Conservation (phyloP, 2,329 filamentous ascomycete genomes). For the Pochonia chlamydosporia region DNA sequence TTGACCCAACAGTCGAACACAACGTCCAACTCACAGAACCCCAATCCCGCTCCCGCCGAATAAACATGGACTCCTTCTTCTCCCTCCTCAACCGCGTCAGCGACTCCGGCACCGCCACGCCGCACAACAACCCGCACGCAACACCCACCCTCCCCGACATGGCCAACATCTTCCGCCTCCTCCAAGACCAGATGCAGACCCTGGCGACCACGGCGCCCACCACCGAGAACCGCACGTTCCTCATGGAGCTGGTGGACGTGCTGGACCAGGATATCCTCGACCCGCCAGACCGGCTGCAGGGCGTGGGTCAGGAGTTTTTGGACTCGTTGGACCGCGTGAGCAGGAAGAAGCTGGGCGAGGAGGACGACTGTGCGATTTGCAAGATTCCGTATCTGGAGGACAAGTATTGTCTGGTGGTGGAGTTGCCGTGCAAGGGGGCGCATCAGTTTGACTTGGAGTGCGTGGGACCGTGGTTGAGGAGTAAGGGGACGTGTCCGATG, state of each 20-base stretch:
- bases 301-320: constrained; percentile 54
- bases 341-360: constrained; percentile 40
- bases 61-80: constrained; percentile 60
- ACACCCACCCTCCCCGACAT: constrained; percentile 56
- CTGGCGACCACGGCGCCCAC: constrained; percentile 44
- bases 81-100: constrained; percentile 50
- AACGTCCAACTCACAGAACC: constrained; percentile 45
- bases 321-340: constrained; percentile 54
- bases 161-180: constrained; percentile 50
- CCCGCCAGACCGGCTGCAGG: constrained; percentile 45
- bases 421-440: constrained; percentile 53
- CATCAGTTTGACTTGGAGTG: constrained; percentile 64
- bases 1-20: constrained; percentile 52
- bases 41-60: constrained; percentile 39
- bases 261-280: constrained; percentile 46
- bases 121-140: constrained; percentile 50
- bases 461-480: constrained; percentile 58
- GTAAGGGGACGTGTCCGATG: constrained; percentile 60
- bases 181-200: constrained; percentile 53
- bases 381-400: constrained; percentile 57
- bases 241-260: constrained; percentile 39
- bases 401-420: constrained; percentile 55
- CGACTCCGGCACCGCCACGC: constrained; percentile 25
- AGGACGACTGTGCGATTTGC: constrained; percentile 58
- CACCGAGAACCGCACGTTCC: constrained; percentile 41